These are phyloP conservation scores for Pneumocystis carinii DNA, from an alignment of 1,139 yeast genomes.

Conservation along the genomic window DNA sequence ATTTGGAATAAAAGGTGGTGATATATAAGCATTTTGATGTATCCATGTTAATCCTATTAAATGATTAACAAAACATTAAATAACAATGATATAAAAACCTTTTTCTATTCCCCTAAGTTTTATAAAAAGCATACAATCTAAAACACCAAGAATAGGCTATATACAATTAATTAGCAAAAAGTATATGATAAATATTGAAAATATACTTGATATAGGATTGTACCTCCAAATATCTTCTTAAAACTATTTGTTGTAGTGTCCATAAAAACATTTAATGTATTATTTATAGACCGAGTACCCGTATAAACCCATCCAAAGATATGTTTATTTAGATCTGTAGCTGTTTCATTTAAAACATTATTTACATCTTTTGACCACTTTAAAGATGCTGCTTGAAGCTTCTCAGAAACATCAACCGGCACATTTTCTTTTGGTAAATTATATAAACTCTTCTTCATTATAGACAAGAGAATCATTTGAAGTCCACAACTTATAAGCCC, in stretches of 20 bases:
- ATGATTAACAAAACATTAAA: not conserved
- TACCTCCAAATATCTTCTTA: constrained; percentile 44
- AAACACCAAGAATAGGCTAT: constrained; percentile 42
- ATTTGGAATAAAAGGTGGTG: constrained; percentile 33
- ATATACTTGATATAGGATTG: constrained; percentile 38
- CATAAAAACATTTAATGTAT: constrained; percentile 39
- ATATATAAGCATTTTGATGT: constrained; percentile 43
- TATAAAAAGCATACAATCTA: constrained; percentile 64
- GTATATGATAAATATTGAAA: constrained; percentile 10
- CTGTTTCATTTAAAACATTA: constrained; percentile 29
- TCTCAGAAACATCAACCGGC: constrained; percentile 3
- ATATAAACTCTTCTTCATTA: constrained; percentile 17
- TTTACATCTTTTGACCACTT: constrained; percentile 44
- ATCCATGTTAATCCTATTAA: constrained; percentile 46
- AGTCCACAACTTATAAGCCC: constrained; percentile 31
- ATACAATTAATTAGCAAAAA: not conserved
- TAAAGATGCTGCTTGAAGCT: constrained; percentile 16
- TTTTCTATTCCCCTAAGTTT: constrained; percentile 49
- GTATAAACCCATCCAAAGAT: constrained; percentile 51
- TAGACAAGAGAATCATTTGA: constrained; percentile 29
- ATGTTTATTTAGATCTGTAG: constrained; percentile 41
- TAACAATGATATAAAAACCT: constrained; percentile 27
- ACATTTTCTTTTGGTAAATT: constrained; percentile 14
- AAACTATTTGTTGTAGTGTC: constrained; percentile 41
- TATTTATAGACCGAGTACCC: constrained; percentile 40